Evolutionary conservation across 495 filamentous ascomycete species (phyloP), one percentile per base, ranked within the genome.

Genomic region (Aspergillus heteromorphus): DNA sequence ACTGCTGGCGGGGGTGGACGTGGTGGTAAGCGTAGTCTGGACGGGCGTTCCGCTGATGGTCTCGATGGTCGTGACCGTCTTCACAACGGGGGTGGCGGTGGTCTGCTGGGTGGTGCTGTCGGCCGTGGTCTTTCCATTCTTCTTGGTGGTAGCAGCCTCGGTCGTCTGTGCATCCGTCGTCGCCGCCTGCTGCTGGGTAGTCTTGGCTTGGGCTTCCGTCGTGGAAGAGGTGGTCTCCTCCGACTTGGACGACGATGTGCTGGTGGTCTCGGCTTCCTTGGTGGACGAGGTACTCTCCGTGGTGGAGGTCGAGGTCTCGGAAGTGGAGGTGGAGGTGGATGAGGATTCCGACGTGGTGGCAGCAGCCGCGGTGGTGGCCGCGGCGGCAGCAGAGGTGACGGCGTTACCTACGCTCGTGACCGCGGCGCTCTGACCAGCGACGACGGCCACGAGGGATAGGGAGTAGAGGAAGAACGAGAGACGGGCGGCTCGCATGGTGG

Each of bases 401-500:
- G 58, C 58, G 14, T 55, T 49, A 9, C 66, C 54, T 40, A 61
- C 48, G 31, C 63, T 59, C 16, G 56, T 57, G 40, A 61, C 51
- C 21, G 56, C 65, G 10, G 56, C 49, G 51, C 64, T 71, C 64
- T 74, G 70, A 34, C 66, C 71, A 40, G 71, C 68, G 40, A 61
- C 64, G 2, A 67, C 65, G 36, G 71, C 66, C 68, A 72, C 59
- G 30, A 75, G 61, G 48, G 62, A 64, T 56, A 75, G 64, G 45
- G 70, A 67, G 51, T 73, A 70, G 23, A 67, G 49, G 51, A 73
- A 42, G 52, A 73, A 65, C 49, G 70, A 69, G 48, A 73, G 63
- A 53, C 61, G 57, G 53, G 65, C 57, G 51, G 67, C 60, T 57
- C 73, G 71, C 73, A 75, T 75, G 59, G 49, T 68, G 62, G 59